Percentiles rank a stretch among this genome's conserved stretches.
Conservation (phyloP, 164 flowering plant genomes). For the Chimonanthus praecox region DNA sequence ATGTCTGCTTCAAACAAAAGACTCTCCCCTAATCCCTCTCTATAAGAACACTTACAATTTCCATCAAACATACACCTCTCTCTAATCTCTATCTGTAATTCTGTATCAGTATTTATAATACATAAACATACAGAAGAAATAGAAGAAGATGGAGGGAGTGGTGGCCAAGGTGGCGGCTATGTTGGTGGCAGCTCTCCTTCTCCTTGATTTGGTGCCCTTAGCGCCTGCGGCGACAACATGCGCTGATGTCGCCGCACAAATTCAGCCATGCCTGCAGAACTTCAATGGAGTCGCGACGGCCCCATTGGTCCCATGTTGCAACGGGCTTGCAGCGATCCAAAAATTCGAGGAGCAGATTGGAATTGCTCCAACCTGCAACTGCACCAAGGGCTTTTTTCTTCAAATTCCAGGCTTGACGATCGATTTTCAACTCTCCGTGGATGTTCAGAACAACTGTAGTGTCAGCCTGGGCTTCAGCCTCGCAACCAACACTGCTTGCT, state of each 20-base stretch:
- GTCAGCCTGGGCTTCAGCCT: slow-evolving; percentile 8
- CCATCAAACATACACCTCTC: not conserved
- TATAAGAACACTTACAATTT: not conserved
- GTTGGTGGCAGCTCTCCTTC: not conserved
- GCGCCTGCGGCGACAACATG: slow-evolving; percentile 1
- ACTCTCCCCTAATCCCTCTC: not conserved
- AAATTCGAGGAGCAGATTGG: not conserved
- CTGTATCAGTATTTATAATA: not conserved
- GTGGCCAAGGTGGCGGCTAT: not conserved
- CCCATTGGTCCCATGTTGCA: not conserved
- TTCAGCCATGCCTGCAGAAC: not conserved
- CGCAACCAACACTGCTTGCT: not conserved
- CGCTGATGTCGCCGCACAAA: not conserved
- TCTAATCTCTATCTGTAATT: not conserved
- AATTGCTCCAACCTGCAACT: slow-evolving; percentile 1
- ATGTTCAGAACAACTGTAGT: not conserved
- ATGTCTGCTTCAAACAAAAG: not conserved
- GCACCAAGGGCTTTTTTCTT: slow-evolving; percentile 1
- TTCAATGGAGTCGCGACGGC: not conserved
- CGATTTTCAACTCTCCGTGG: not conserved
- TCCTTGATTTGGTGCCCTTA: not conserved
- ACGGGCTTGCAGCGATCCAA: not conserved
- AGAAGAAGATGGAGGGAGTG: not conserved
- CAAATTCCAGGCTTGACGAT: not conserved
- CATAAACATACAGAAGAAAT: not conserved